Evolutionary conservation across 768 basidiomycete genomes (phyloP).

Genomic region (Suillus brevipes): DNA sequence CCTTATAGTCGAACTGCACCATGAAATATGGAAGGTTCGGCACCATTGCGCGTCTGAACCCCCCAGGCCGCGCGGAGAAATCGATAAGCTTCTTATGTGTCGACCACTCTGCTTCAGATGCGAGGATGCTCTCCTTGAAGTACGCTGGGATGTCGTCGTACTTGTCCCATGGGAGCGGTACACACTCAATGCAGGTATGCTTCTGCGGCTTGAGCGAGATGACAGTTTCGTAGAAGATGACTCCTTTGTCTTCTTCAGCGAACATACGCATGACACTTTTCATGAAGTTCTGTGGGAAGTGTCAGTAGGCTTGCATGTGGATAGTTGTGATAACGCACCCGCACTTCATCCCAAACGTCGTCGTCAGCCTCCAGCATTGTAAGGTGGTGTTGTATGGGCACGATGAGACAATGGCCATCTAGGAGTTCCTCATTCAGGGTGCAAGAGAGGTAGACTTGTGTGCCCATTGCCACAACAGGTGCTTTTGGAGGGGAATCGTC

Average conservation of each 20-base stretch:
- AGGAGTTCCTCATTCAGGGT: conserved; percentile 87
- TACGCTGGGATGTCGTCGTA: conserved; percentile 90
- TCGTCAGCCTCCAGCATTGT: conserved; percentile 93
- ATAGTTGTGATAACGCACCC: conserved; percentile 49
- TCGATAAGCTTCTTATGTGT: conserved; percentile 97
- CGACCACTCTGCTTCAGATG: conserved; percentile 96
- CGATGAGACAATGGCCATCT: conserved; percentile 90
- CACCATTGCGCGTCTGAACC: conserved; percentile 94
- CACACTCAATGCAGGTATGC: conserved; percentile 92
- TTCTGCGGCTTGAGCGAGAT: conserved; percentile 82
- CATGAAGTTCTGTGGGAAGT: conserved; percentile 55
- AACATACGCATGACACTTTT: conserved; percentile 97
- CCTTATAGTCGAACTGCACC: conserved; percentile 98
- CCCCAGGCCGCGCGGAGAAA: conserved; percentile 86
- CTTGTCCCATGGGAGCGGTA: conserved; percentile 87
- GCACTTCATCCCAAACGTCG: conserved; percentile 97
- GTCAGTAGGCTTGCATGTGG: conserved; percentile 3
- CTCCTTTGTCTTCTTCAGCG: conserved; percentile 89
- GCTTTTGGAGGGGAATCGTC: conserved; percentile 89
- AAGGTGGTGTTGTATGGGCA: conserved; percentile 93
- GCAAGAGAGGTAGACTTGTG: conserved; percentile 87
- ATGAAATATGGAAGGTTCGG: conserved; percentile 98
- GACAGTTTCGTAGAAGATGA: conserved; percentile 94
- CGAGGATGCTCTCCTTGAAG: conserved; percentile 84
- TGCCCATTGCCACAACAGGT: conserved; percentile 88